Percentiles rank a stretch among this genome's conserved stretches.
Conservation (phyloP, 108 stramenopile genomes). For the Cyclotella cryptica region DNA sequence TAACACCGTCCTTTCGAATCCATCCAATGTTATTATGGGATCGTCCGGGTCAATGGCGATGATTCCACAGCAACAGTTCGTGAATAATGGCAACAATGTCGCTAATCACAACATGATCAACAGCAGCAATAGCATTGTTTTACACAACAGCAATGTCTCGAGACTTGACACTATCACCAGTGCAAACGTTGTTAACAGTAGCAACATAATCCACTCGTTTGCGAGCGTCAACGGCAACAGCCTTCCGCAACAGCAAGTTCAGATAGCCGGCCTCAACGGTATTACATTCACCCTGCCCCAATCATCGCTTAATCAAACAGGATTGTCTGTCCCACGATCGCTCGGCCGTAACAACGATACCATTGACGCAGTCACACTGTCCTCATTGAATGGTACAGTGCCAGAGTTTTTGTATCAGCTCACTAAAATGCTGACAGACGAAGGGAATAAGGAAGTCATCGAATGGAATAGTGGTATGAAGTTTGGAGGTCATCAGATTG, state of each 20-base stretch:
- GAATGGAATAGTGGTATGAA: constrained; percentile 70
- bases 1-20: not conserved
- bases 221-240: not conserved
- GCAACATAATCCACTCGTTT: not conserved
- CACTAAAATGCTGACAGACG: constrained; percentile 92
- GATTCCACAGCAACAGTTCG: not conserved
- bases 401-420: constrained; percentile 92
- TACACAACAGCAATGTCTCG: not conserved
- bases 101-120: not conserved
- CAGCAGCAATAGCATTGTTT: not conserved
- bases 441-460: constrained; percentile 81
- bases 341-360: not conserved
- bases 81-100: not conserved
- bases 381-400: constrained; percentile 34
- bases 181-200: not conserved
- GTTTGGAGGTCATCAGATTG: constrained; percentile 25
- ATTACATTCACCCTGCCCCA: constrained; percentile 4
- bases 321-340: not conserved
- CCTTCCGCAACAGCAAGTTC: not conserved
- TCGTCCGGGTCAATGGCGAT: not conserved
- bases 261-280: constrained; percentile 18
- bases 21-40: not conserved
- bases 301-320: not conserved
- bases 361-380: constrained; percentile 5
- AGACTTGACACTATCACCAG: not conserved